Percentiles rank a stretch among this genome's conserved stretches.
Conservation (phyloP, 2,329 filamentous ascomycete genomes). For the Trichoderma asperellum region DNA sequence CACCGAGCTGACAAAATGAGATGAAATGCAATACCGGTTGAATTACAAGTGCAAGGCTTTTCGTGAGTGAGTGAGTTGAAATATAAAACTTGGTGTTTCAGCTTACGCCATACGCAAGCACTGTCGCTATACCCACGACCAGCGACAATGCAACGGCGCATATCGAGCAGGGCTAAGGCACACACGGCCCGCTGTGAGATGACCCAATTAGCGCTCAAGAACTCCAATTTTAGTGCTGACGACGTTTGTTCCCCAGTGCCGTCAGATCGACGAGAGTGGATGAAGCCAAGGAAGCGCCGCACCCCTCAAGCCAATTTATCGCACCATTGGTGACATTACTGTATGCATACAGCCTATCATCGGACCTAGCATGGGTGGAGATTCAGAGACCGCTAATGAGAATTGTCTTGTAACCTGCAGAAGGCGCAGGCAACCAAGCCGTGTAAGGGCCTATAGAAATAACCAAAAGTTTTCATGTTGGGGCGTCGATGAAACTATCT, state of each 20-base stretch:
- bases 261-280: background rate
- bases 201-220: background rate
- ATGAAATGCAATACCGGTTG: background rate
- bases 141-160: background rate
- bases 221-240: background rate
- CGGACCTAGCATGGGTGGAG: background rate
- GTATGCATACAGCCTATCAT: constrained; percentile 8
- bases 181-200: background rate
- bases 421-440: background rate
- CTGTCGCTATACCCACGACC: background rate
- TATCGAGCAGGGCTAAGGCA: background rate
- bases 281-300: background rate
- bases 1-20: background rate
- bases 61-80: background rate
- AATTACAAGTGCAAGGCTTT: background rate
- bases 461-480: background rate
- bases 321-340: background rate
- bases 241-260: background rate
- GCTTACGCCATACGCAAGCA: background rate
- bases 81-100: background rate
- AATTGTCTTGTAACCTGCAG: background rate
- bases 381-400: background rate
- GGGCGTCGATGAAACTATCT: background rate
- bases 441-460: background rate
- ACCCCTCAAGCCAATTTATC: background rate